Base-by-base conservation (phyloP, 1,284 basidiomycete genomes). In the Cryptococcus sp. region DNA sequence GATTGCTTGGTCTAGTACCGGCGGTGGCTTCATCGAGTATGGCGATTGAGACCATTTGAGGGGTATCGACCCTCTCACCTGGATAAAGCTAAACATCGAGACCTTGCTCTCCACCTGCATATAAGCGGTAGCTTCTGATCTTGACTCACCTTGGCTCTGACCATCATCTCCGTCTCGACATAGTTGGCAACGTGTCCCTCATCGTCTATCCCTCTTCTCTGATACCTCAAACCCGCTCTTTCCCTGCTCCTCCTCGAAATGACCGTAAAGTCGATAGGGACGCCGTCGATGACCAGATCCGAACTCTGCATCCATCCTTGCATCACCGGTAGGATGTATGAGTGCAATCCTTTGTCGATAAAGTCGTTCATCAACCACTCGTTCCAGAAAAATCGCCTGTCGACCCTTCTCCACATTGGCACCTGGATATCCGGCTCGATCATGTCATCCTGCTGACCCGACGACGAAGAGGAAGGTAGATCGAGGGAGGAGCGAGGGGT, bases 11-110 rank as follows among this genome's bases (percentile, higher is more conserved):
- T 92, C 86, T 1, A 97, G 77, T 5, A 85, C 74, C 0, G 91
- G 93, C 0, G 88, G 82, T 6, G 93, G 93, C 66, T 94, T 97
- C 59, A 97, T 77, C 35, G 83, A 83, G 68, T 85, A 74, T 2
- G 75, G 74, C 14, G 65, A 62, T 58, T 93, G 90, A 4, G 81
- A 84, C 90, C 90, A 94, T 65, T 84, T 91, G 18, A 94, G 76
- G 2, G 90, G 90, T 50, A 94, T 89, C 18, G 89, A 93, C 7
- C 92, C 93, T 60, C 93, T 80, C 40, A 88, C 80, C 71, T 95
- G 90, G 0, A 91, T 80, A 71, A 91, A 89, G 54, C 85, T 83
- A 69, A 93, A 93, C 6, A 89, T 74, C 60, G 93, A 91, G 21
- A 77, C 72, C 48, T 79, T 79, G 11, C 78, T 81, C 59, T 87